Conservation (phyloP, 129 eudicot genomes). For the Flaveria linearis region DNA sequence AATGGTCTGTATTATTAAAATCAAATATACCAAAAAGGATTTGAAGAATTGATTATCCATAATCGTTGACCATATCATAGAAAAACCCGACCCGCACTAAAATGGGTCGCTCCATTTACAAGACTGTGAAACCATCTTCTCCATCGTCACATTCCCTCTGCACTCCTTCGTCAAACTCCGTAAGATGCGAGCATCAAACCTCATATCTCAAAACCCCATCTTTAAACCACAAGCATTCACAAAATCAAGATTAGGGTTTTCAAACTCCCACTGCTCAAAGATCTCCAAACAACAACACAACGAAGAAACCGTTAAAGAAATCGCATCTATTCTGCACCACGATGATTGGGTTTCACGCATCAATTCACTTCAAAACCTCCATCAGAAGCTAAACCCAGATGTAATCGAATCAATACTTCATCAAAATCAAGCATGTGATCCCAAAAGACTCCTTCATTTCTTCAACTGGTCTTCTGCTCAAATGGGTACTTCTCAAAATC, state of each 20-base stretch:
- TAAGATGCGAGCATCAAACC: slow-evolving; percentile 23
- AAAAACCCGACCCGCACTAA: not conserved
- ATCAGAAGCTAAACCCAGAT: slow-evolving; percentile 49
- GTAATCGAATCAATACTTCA: slow-evolving; percentile 57
- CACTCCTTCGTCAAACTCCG: not conserved
- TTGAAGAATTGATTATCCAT: not conserved
- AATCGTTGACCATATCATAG: not conserved
- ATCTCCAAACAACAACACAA: slow-evolving; percentile 15
- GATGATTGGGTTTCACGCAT: slow-evolving; percentile 43
- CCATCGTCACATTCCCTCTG: not conserved
- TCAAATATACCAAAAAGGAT: not conserved
- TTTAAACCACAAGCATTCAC: not conserved
- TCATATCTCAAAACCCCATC: slow-evolving; percentile 19
- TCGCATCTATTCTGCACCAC: slow-evolving; percentile 46
- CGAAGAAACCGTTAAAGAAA: slow-evolving; percentile 42
- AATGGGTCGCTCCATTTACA: not conserved
- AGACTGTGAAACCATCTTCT: not conserved
- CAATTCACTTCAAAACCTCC: slow-evolving; percentile 43
- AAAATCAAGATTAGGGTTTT: slow-evolving; percentile 18
- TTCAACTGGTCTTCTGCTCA: slow-evolving; percentile 56
- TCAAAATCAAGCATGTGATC: slow-evolving; percentile 40
- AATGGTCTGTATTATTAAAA: too few relatives aligned
- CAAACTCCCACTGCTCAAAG: slow-evolving; percentile 16
- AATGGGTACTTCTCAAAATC: slow-evolving; percentile 55
- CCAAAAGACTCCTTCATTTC: slow-evolving; percentile 54